Percentiles rank a stretch among this genome's conserved stretches.
phyloP scores from a whole-genome alignment of 345 rosid species.

The Linum lewisii region DNA sequence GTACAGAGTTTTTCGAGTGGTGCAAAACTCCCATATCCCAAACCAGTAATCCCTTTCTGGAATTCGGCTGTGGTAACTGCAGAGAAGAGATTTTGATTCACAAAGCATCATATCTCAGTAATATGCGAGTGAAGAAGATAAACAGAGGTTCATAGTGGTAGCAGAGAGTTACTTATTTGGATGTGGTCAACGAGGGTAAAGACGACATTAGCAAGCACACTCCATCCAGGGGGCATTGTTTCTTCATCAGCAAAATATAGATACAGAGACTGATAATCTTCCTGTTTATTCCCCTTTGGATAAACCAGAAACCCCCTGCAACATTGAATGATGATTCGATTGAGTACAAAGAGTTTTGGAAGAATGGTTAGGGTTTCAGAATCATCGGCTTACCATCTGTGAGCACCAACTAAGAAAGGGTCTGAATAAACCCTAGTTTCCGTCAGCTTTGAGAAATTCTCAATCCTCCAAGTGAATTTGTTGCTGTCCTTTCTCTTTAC shows the following conservation, averaged over 20 bases:
- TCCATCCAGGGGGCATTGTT: background rate
- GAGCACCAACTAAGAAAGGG: background rate
- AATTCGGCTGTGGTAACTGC: too few species aligned
- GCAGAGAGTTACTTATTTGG: background rate
- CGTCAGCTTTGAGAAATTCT: background rate
- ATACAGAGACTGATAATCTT: background rate
- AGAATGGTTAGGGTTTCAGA: too few species aligned
- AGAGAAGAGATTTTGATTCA: too few species aligned
- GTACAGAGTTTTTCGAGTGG: too few species aligned
- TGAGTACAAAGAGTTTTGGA: too few species aligned
- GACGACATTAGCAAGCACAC: background rate
- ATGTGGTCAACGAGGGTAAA: background rate
- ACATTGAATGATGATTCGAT: too few species aligned
- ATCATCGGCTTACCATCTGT: background rate
- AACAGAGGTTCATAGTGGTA: too few species aligned
- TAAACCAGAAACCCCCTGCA: background rate
- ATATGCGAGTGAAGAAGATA: too few species aligned
- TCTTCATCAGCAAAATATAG: background rate
- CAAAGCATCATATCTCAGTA: too few species aligned
- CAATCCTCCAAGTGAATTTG: background rate
- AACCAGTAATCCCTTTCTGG: background rate
- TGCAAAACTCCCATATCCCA: too few species aligned
- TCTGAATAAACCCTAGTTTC: background rate
- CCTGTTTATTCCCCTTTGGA: background rate
- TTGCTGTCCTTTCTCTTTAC: background rate